Evolutionary conservation across 345 rosid genomes (phyloP).

Genomic region (Raphanus sativus): DNA sequence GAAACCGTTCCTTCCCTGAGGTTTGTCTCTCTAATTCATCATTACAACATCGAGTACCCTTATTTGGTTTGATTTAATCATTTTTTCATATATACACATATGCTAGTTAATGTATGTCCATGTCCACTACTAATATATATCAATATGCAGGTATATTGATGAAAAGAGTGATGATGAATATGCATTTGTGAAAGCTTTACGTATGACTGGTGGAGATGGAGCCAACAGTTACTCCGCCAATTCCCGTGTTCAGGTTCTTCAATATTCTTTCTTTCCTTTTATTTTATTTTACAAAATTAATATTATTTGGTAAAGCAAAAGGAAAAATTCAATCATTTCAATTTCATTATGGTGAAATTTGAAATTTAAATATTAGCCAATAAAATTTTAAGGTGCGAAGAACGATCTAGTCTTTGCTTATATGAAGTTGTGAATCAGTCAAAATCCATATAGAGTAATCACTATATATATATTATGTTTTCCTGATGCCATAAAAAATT

Average conservation of each 20-base stretch:
- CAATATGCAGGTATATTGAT: conserved; percentile 3
- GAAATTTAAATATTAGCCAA: too few species aligned
- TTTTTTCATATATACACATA: too few species aligned
- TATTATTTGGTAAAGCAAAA: not conserved
- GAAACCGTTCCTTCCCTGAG: conserved; percentile 28
- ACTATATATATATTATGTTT: too few species aligned
- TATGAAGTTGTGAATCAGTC: not conserved
- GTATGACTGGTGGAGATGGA: conserved; percentile 40
- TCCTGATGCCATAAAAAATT: too few species aligned
- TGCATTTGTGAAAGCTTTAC: conserved; percentile 34
- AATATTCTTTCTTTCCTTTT: not conserved
- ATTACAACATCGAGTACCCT: not conserved
- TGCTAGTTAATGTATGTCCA: not conserved
- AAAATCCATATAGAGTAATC: too few species aligned
- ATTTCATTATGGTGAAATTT: not conserved
- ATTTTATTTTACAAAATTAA: not conserved
- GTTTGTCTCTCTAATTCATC: conserved; percentile 18
- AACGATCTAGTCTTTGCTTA: too few species aligned
- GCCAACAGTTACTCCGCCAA: conserved; percentile 37
- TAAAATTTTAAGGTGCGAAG: too few species aligned
- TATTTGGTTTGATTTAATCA: not conserved
- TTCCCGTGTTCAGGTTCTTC: conserved; percentile 32
- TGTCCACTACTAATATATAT: not conserved
- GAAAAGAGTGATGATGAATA: conserved; percentile 13
- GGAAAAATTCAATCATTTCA: not conserved